These are phyloP conservation scores for Ambrosia artemisiifolia DNA, from an alignment of 129 eudicot genomes.

Conservation along the genomic window DNA sequence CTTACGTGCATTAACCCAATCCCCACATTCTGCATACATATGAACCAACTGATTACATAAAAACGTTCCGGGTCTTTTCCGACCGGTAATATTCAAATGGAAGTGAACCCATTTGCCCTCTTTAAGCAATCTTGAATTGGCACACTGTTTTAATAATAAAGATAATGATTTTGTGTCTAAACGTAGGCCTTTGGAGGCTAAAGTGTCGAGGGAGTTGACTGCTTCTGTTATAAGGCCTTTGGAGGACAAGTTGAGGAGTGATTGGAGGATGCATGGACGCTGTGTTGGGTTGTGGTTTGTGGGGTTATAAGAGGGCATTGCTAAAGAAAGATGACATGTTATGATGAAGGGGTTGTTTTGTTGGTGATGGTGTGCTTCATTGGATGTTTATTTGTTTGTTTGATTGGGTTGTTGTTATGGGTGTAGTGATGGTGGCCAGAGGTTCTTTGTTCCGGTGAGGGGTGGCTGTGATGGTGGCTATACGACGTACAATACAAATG, in stretches of 20 bases:
- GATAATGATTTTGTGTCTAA: constrained; percentile 50
- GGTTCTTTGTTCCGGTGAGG: too few relatives aligned
- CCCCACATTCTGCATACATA: constrained; percentile 64
- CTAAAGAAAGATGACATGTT: constrained; percentile 29
- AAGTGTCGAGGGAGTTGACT: constrained; percentile 36
- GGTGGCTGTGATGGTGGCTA: too few relatives aligned
- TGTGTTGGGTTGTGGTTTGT: constrained; percentile 25
- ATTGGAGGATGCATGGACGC: constrained; percentile 51
- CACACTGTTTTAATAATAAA: constrained; percentile 48
- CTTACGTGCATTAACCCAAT: constrained; percentile 51
- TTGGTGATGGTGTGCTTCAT: constrained; percentile 20
- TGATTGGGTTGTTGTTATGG: not conserved
- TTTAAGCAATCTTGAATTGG: constrained; percentile 41
- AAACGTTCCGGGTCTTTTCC: constrained; percentile 45
- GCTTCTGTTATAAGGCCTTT: constrained; percentile 57
- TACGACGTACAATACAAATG: too few relatives aligned
- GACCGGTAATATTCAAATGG: constrained; percentile 58
- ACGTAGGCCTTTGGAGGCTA: constrained; percentile 48
- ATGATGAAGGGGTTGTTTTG: not conserved
- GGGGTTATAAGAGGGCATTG: constrained; percentile 34
- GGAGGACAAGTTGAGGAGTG: constrained; percentile 41
- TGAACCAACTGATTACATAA: constrained; percentile 50
- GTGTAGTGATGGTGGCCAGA: too few relatives aligned
- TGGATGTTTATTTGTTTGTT: not conserved
- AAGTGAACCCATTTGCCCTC: constrained; percentile 77